phyloP scores from a whole-genome alignment of 1,284 basidiomycete genomes.

The Bondarzewia mesenterica region DNA sequence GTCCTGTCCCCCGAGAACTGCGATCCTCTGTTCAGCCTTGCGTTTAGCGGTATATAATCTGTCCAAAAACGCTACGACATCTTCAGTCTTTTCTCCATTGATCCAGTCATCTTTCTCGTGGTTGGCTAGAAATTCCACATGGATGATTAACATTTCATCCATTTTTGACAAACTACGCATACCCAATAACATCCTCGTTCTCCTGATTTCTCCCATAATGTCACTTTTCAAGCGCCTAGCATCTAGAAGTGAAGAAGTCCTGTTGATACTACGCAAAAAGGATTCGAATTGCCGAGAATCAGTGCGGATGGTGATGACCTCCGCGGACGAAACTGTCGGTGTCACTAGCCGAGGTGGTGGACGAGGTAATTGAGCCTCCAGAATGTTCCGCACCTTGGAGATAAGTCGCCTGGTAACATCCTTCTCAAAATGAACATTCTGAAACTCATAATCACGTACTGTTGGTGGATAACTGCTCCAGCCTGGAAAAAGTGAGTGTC shows the following conservation, averaged over 20 bases:
- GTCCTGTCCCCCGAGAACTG: constrained; percentile 64
- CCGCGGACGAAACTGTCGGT: constrained; percentile 34
- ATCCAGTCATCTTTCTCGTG: constrained; percentile 83
- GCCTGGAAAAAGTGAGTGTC: constrained; percentile 42
- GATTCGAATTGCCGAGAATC: constrained; percentile 81
- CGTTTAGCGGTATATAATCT: constrained; percentile 83
- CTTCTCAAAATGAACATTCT: background rate
- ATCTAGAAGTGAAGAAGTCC: constrained; percentile 77
- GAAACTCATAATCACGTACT: constrained; percentile 38
- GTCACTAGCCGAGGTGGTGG: constrained; percentile 33
- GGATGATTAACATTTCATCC: background rate
- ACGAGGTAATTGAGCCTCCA: constrained; percentile 70
- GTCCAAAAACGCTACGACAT: constrained; percentile 81
- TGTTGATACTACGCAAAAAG: constrained; percentile 79
- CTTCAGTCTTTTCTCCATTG: constrained; percentile 73
- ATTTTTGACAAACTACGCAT: constrained; percentile 13
- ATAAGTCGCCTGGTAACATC: constrained; percentile 56
- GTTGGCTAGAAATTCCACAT: constrained; percentile 39
- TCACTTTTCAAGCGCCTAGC: constrained; percentile 88
- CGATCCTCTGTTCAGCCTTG: constrained; percentile 80
- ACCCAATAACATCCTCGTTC: constrained; percentile 69
- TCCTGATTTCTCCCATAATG: constrained; percentile 78
- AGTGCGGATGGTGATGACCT: constrained; percentile 70
- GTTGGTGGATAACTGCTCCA: constrained; percentile 83
- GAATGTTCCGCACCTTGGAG: constrained; percentile 74